Base-by-base conservation (phyloP, 1,284 basidiomycete species). In the Gomphus sp. region DNA sequence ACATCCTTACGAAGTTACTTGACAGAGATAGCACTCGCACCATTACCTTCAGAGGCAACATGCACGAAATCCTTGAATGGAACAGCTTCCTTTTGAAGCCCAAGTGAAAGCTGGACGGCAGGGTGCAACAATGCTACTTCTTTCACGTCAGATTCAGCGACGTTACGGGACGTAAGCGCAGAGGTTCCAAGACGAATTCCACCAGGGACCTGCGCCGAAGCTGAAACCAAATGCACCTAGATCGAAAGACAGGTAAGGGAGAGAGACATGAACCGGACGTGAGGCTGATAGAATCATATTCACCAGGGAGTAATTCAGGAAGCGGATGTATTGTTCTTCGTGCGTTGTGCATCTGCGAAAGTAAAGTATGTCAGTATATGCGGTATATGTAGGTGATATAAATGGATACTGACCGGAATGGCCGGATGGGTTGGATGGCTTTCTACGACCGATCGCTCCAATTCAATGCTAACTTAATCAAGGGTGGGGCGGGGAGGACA, bases 171-270 rank as follows among this genome's bases (percentile, higher is more conserved):
- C 9, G 97, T 98, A 44, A 99, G 76, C 14, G 97, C 95, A 36
- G 93, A 88, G 31, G 93, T 92, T 64, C 97, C 97, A 66, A 99
- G 85, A 66, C 97, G 93, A 69, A 99, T 96, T 68, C 97, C 97
- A 68, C 97, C 97, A 55, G 97, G 97, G 4, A 92, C 91, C 71
- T 95, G 91, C 1, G 97, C 97, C 58, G 93, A 97, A 47, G 87
- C 82, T 72, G n/a, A 43, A 34, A 16, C n/a, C n/a, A n/a, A n/a
- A n/a, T n/a, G n/a, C n/a, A n/a, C 79, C 6, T 70, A 65, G 18
- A 76, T 60, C 33, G 70, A 67, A 28, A 80, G 60, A 28, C 67
- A 69, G 7, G 64, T 61, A 52, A 70, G 68, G 5, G 73, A 68
- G 25, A 79, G 70, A 39, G 71, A 64, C 33, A 71, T 74, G 58